phyloP scores from a whole-genome alignment of 2,329 filamentous ascomycete species.

The Elsinoe fawcettii region DNA sequence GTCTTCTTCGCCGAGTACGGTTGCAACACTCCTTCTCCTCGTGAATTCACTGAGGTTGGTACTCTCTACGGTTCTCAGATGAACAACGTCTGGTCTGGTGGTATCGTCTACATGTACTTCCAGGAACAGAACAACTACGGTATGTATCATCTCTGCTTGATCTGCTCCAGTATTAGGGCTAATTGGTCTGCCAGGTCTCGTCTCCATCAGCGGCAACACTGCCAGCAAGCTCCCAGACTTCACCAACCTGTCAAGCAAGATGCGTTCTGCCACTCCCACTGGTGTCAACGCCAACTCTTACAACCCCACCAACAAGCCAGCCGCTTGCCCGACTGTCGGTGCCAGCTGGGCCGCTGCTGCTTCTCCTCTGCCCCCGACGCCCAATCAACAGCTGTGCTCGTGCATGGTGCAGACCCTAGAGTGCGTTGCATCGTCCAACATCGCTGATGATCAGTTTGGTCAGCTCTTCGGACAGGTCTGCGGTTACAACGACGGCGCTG shows the following conservation, averaged over 20 bases:
- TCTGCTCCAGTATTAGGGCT: constrained; percentile 20
- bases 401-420: constrained; percentile 73
- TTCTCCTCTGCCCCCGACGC: constrained; percentile 67
- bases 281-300: constrained; percentile 61
- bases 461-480: constrained; percentile 70
- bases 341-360: constrained; percentile 60
- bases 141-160: constrained; percentile 29
- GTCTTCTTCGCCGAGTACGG: constrained; percentile 99
- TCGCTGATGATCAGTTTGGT: constrained; percentile 53
- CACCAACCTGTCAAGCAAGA: constrained; percentile 59
- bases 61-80: constrained; percentile 75
- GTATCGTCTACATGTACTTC: constrained; percentile 99
- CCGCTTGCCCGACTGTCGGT: constrained; percentile 61
- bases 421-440: constrained; percentile 57
- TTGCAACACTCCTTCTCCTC: constrained; percentile 68
- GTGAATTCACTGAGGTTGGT: constrained; percentile 76
- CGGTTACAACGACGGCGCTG: constrained; percentile 41
- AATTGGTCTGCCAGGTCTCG: constrained; percentile 47
- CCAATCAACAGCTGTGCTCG: constrained; percentile 68
- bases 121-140: constrained; percentile 86
- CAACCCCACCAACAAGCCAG: constrained; percentile 62
- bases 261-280: constrained; percentile 59
- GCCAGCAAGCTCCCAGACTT: constrained; percentile 69
- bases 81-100: constrained; percentile 82
- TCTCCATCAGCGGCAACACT: constrained; percentile 50